Evolutionary conservation across 345 rosid genomes (phyloP).

Genomic region (Excoecaria agallocha): DNA sequence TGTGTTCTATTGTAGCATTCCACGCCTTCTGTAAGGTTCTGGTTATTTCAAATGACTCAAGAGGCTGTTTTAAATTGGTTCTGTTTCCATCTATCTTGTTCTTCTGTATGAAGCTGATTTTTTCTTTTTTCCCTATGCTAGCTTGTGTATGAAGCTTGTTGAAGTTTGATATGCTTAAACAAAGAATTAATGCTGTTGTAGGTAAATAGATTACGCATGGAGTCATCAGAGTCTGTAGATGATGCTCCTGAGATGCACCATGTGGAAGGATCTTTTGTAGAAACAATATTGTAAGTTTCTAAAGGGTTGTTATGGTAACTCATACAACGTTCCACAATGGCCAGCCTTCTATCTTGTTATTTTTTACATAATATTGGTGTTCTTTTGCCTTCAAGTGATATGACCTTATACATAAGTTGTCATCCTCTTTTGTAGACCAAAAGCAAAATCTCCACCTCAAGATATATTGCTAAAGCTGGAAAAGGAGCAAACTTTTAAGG

Average conservation of each 20-base stretch:
- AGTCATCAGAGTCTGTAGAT: constrained; percentile 54
- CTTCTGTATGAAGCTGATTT: too few relatives aligned
- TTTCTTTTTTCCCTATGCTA: too few relatives aligned
- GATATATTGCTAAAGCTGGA: constrained; percentile 76
- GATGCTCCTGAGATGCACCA: constrained; percentile 76
- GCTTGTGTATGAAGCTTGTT: not conserved
- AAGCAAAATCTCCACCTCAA: constrained; percentile 78
- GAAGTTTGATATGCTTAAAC: not conserved
- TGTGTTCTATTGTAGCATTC: not conserved
- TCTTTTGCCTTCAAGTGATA: constrained; percentile 4
- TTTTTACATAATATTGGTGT: not conserved
- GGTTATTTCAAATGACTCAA: constrained; percentile 4
- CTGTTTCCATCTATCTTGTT: not conserved
- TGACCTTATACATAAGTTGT: not conserved
- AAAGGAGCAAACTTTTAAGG: constrained; percentile 61
- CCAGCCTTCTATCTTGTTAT: not conserved
- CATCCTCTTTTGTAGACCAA: constrained; percentile 52
- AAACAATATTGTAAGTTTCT: constrained; percentile 69
- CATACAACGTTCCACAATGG: not conserved
- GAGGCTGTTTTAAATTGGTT: not conserved
- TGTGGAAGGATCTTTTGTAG: constrained; percentile 91
- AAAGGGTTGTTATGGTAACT: constrained; percentile 11
- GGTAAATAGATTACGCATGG: constrained; percentile 63
- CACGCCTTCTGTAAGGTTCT: not conserved
- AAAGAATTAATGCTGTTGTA: constrained; percentile 26